Percentiles rank a stretch among this genome's conserved stretches.
These are phyloP conservation scores for Phytophthora cryptogea DNA, from an alignment of 352 stramenopile genomes.

Conservation along the genomic window DNA sequence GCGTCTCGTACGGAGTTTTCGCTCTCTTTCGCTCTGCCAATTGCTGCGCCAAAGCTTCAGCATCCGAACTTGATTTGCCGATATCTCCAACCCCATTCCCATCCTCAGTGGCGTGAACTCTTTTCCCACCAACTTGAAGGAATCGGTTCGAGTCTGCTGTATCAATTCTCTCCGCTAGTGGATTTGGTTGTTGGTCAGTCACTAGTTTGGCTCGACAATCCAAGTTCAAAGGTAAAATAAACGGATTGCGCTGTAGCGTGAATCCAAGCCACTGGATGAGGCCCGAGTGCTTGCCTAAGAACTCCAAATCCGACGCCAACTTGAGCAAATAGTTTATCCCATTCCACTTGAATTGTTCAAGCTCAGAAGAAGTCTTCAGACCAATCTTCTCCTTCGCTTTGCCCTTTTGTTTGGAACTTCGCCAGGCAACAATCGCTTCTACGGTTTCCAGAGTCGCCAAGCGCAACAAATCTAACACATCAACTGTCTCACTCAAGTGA, in stretches of 20 bases:
- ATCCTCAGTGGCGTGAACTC: constrained; percentile 16
- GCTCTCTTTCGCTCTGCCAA: constrained; percentile 59
- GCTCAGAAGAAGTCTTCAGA: constrained; percentile 22
- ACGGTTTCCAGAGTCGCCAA: constrained; percentile 89
- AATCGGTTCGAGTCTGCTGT: constrained; percentile 43
- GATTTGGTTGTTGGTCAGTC: neutral
- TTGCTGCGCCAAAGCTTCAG: constrained; percentile 22
- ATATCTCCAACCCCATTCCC: constrained; percentile 7
- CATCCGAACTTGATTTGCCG: constrained; percentile 12
- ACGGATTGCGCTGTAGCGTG: constrained; percentile 85
- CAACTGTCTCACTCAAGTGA: constrained; percentile 71
- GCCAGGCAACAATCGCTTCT: constrained; percentile 82
- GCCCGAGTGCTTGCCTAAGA: constrained; percentile 77
- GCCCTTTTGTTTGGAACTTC: constrained; percentile 39
- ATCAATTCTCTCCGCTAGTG: neutral
- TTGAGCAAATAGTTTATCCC: constrained; percentile 93
- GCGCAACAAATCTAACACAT: constrained; percentile 88
- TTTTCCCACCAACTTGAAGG: constrained; percentile 68
- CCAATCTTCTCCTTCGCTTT: neutral
- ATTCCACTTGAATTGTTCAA: constrained; percentile 85
- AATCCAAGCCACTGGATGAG: constrained; percentile 89
- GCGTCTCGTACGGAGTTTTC: constrained; percentile 85
- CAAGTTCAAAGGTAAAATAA: constrained; percentile 84
- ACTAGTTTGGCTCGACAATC: constrained; percentile 49
- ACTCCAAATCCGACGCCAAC: constrained; percentile 89